Conservation (phyloP, 805 yeast genomes). For the Debaryomyces hansenii region DNA sequence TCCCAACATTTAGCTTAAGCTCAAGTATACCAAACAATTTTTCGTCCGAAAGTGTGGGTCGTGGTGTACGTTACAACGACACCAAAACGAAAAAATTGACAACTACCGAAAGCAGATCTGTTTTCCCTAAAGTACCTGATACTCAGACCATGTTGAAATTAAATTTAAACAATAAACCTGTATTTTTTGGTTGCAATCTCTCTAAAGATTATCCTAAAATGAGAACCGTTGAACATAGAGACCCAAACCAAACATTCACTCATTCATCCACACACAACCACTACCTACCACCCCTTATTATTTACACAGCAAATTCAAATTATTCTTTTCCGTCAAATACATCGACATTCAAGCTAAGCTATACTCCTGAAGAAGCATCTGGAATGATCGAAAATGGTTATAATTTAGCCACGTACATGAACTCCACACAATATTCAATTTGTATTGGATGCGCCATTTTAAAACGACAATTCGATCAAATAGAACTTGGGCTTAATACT, state of each 20-base stretch:
- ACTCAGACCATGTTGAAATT: constrained; percentile 18
- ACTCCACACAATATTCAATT: constrained; percentile 41
- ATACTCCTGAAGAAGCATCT: constrained; percentile 41
- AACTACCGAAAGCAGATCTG: constrained; percentile 4
- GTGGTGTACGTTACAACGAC: not conserved
- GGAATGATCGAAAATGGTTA: constrained; percentile 54
- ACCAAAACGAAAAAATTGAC: not conserved
- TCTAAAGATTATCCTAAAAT: constrained; percentile 24
- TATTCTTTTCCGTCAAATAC: constrained; percentile 49
- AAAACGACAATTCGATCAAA: constrained; percentile 50
- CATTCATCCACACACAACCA: not conserved
- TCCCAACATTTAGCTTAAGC: constrained; percentile 13
- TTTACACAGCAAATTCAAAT: constrained; percentile 49
- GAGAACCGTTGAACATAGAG: not conserved
- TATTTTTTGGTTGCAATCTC: constrained; percentile 46
- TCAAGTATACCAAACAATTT: not conserved
- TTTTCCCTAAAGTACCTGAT: constrained; percentile 40
- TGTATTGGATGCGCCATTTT: constrained; percentile 61
- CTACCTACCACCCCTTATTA: constrained; percentile 53
- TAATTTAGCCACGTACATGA: constrained; percentile 47
- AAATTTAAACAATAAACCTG: constrained; percentile 24
- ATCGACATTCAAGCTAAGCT: constrained; percentile 59
- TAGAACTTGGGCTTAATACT: constrained; percentile 4
- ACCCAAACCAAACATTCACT: constrained; percentile 6
- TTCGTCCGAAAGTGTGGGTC: too few relatives aligned